These are phyloP conservation scores for Ophiostoma novo-ulmi DNA, from an alignment of 2,329 filamentous ascomycete species.

Conservation along the genomic window DNA sequence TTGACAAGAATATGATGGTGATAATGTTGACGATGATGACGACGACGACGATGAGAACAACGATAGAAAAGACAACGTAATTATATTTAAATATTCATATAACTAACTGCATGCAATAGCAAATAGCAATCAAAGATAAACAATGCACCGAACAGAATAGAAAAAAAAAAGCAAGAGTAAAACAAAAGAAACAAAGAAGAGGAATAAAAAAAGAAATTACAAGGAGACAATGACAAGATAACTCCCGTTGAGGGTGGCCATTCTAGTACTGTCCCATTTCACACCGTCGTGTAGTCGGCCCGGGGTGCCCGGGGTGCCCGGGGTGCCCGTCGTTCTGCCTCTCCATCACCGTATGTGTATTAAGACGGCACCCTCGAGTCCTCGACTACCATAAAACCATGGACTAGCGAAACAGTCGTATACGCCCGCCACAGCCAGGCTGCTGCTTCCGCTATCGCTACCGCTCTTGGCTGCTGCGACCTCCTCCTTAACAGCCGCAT, in stretches of 20 bases:
- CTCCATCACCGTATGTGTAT: neutral
- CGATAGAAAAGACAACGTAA: neutral
- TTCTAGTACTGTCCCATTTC: conserved; percentile 18
- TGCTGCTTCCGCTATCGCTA: neutral
- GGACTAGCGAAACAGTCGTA: neutral
- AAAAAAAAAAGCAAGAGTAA: neutral
- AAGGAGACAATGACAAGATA: conserved; percentile 15
- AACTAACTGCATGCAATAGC: conserved; percentile 5
- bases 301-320: conserved; percentile 9
- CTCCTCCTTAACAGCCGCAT: conserved; percentile 43
- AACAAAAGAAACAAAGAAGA: neutral
- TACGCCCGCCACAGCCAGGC: neutral
- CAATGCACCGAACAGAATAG: conserved; percentile 8
- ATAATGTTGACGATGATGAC: neutral
- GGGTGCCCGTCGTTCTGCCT: neutral
- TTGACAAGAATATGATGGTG: neutral
- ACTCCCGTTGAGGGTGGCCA: conserved; percentile 21
- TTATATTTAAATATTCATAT: neutral
- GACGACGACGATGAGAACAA: neutral
- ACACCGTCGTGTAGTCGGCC: conserved; percentile 1
- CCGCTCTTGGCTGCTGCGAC: neutral
- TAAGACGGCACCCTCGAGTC: neutral
- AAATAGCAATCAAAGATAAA: neutral
- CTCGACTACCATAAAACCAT: neutral
- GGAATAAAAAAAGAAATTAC: neutral